Conservation (phyloP, 257 asterid species). For the Primulina huaijiensis region DNA sequence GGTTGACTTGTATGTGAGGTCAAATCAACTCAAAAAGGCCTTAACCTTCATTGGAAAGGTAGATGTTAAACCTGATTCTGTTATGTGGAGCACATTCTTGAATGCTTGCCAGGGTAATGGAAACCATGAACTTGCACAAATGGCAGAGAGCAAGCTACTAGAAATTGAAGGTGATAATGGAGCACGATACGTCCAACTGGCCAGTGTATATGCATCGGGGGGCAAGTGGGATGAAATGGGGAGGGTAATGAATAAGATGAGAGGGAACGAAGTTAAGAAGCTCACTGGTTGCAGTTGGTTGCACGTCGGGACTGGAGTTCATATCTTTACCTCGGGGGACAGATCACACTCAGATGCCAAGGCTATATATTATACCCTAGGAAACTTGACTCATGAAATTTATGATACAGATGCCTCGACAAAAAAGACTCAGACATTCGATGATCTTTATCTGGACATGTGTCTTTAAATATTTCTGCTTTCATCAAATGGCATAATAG, state of each 20-base stretch:
- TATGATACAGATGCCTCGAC: constrained; percentile 20
- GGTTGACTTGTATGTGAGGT: constrained; percentile 91
- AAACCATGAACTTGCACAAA: constrained; percentile 61
- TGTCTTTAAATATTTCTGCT: too few species aligned
- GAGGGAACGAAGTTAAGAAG: constrained; percentile 68
- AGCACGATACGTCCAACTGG: constrained; percentile 72
- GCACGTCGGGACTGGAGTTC: constrained; percentile 46
- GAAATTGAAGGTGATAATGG: constrained; percentile 58
- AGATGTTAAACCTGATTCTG: constrained; percentile 62
- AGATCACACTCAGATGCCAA: constrained; percentile 55
- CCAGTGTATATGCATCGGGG: constrained; percentile 70
- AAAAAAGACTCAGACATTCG: not conserved
- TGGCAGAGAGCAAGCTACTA: constrained; percentile 57
- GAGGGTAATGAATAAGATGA: constrained; percentile 82
- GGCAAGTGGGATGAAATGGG: constrained; percentile 88
- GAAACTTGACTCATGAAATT: constrained; percentile 51
- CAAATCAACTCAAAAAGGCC: constrained; percentile 72
- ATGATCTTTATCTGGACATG: not conserved
- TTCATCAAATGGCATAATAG: not conserved
- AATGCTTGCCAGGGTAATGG: constrained; percentile 67
- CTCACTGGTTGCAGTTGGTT: constrained; percentile 84
- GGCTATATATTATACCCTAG: constrained; percentile 44
- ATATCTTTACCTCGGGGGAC: constrained; percentile 62
- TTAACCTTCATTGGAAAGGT: constrained; percentile 50
- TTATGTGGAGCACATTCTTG: constrained; percentile 62